phyloP scores from a whole-genome alignment of 208 protist genomes.

The Leishmania turanica region DNA sequence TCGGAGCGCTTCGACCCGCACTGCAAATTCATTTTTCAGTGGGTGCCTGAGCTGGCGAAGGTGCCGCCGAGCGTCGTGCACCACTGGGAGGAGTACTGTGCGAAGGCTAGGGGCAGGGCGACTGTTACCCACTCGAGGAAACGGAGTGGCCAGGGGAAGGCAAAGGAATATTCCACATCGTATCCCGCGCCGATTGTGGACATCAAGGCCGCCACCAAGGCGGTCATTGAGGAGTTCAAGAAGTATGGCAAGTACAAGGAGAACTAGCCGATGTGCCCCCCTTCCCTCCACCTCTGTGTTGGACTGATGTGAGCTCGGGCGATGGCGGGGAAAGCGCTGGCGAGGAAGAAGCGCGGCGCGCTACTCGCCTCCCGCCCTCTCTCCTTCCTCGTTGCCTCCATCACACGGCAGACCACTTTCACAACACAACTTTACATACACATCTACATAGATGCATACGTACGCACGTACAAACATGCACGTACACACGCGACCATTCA shows the following conservation, averaged over 20 bases:
- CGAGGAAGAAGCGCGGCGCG: neutral
- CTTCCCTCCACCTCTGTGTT: neutral
- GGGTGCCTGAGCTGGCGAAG: constrained; percentile 70
- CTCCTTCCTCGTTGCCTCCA: neutral
- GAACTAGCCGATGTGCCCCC: neutral
- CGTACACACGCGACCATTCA: neutral
- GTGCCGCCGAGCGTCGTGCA: constrained; percentile 66
- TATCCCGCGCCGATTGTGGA: constrained; percentile 75
- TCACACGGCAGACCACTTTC: neutral
- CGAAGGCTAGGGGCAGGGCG: constrained; percentile 20
- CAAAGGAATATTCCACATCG: constrained; percentile 29
- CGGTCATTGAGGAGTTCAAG: constrained; percentile 57
- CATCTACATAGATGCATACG: neutral
- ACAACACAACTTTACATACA: neutral
- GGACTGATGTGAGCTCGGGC: neutral
- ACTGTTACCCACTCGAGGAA: neutral
- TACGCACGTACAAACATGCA: neutral
- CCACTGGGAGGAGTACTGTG: constrained; percentile 68
- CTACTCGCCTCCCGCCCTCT: neutral
- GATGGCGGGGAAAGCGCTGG: neutral
- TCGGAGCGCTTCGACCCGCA: constrained; percentile 63
- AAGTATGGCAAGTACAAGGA: constrained; percentile 29
- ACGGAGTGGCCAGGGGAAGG: neutral
- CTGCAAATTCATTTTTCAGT: constrained; percentile 64
- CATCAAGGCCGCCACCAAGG: constrained; percentile 46